A percentile compares a stretch with the other conserved stretches of the same genome.
phyloP scores from a whole-genome alignment of 2,329 filamentous ascomycete genomes.

The Mycosphaerella sp. region DNA sequence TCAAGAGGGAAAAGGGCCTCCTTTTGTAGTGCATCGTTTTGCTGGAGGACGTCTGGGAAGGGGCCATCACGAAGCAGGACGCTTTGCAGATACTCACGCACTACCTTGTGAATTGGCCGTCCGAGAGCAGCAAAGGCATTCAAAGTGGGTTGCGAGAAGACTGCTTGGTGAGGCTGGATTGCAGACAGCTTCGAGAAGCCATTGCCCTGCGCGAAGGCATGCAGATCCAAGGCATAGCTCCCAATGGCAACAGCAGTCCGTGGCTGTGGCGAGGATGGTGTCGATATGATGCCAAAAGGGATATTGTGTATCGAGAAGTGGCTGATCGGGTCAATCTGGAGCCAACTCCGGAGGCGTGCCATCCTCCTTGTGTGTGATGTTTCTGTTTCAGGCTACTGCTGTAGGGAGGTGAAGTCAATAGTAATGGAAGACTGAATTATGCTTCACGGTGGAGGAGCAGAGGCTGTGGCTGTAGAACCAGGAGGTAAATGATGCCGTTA shows the following conservation, averaged over 20 bases:
- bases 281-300: slow-evolving; percentile 75
- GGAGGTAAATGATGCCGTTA: background rate
- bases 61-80: slow-evolving; percentile 57
- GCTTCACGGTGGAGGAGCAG: slow-evolving; percentile 1
- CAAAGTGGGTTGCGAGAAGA: slow-evolving; percentile 60
- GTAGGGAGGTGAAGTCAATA: background rate
- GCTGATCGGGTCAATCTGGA: slow-evolving; percentile 53
- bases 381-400: slow-evolving; percentile 31
- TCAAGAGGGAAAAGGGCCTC: slow-evolving; percentile 54
- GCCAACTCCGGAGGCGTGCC: slow-evolving; percentile 48
- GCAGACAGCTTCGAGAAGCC: slow-evolving; percentile 55
- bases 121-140: slow-evolving; percentile 71
- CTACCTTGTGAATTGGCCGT: slow-evolving; percentile 59
- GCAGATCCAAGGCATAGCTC: slow-evolving; percentile 63
- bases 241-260: slow-evolving; percentile 68
- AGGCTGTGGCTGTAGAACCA: background rate
- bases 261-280: slow-evolving; percentile 49
- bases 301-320: slow-evolving; percentile 75
- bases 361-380: slow-evolving; percentile 18
- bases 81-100: slow-evolving; percentile 62
- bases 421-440: background rate
- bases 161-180: slow-evolving; percentile 52
- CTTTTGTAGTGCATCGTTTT: slow-evolving; percentile 54
- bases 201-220: slow-evolving; percentile 52
- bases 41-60: slow-evolving; percentile 55